These are phyloP conservation scores for Trapa bicornis DNA, from an alignment of 345 rosid genomes.

Conservation along the genomic window DNA sequence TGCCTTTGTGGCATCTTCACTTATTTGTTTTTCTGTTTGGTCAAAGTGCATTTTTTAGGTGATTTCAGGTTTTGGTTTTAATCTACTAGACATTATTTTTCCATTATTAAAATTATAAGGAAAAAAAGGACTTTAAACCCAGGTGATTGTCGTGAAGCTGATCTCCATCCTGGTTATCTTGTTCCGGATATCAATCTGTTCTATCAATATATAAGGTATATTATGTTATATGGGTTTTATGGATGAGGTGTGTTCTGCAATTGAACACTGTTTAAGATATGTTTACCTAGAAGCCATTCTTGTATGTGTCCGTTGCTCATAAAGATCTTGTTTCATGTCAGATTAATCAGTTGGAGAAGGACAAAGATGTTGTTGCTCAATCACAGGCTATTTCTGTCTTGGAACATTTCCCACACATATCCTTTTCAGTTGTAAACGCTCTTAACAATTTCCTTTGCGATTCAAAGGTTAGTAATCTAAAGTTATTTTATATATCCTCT, in stretches of 20 bases:
- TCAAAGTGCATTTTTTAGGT: background rate
- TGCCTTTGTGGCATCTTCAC: background rate
- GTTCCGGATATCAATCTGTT: background rate
- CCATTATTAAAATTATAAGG: background rate
- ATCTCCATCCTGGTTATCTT: background rate
- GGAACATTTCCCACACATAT: constrained; percentile 60
- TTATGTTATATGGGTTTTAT: background rate
- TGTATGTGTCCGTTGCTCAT: background rate
- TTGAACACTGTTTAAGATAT: background rate
- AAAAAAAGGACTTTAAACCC: background rate
- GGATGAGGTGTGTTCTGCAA: background rate
- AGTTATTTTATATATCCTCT: background rate
- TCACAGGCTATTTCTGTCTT: constrained; percentile 73
- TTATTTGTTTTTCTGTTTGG: background rate
- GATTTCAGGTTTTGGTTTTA: background rate
- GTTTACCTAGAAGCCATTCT: background rate
- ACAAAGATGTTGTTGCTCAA: constrained; percentile 94
- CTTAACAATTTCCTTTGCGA: constrained; percentile 67
- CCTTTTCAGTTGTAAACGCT: constrained; percentile 65
- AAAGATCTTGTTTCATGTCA: constrained; percentile 6
- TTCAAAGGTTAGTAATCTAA: constrained; percentile 43
- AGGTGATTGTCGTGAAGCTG: background rate
- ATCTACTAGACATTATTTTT: background rate
- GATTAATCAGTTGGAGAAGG: constrained; percentile 93
- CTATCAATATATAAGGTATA: background rate